These are phyloP conservation scores for Penicillium polonicum DNA, from an alignment of 2,329 filamentous ascomycete genomes.

Conservation along the genomic window DNA sequence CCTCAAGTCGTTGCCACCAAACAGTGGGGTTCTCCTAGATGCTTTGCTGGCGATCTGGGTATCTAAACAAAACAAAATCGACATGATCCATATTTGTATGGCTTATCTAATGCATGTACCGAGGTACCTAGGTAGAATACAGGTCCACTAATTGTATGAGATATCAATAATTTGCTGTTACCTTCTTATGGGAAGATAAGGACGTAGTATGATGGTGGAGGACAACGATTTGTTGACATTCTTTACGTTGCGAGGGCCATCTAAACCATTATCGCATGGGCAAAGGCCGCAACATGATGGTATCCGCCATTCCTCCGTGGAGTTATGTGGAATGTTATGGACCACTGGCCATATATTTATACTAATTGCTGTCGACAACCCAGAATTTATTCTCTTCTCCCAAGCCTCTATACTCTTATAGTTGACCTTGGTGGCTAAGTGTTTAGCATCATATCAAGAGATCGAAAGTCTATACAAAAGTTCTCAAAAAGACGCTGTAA, in stretches of 20 bases:
- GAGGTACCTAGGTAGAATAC: not conserved
- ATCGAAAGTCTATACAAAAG: not conserved
- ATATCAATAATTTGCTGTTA: rapidly evolving
- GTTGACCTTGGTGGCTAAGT: slow-evolving; percentile 18
- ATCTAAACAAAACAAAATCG: too few species aligned
- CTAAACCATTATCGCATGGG: not conserved
- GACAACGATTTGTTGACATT: slow-evolving; percentile 16
- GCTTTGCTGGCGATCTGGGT: not conserved
- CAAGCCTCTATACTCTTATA: slow-evolving; percentile 1
- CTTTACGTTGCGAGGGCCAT: slow-evolving; percentile 23
- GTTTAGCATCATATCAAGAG: slow-evolving; percentile 6
- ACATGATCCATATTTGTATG: too few species aligned
- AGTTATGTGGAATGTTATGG: slow-evolving; percentile 19
- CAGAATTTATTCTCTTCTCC: not conserved
- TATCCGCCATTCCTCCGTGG: slow-evolving; percentile 22
- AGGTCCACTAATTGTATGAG: too few species aligned
- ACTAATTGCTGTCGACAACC: not conserved
- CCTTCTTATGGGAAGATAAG: not conserved
- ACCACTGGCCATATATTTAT: slow-evolving; percentile 16
- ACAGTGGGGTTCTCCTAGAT: not conserved
- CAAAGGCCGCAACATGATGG: slow-evolving; percentile 13
- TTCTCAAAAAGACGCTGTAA: slow-evolving; percentile 1
- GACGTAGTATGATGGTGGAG: not conserved
- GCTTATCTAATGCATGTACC: too few species aligned
- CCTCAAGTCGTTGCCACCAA: not conserved